Percentiles rank a stretch among this genome's conserved stretches.
Conservation (phyloP, 129 eudicot genomes). For the Chrysanthemum makinoi region DNA sequence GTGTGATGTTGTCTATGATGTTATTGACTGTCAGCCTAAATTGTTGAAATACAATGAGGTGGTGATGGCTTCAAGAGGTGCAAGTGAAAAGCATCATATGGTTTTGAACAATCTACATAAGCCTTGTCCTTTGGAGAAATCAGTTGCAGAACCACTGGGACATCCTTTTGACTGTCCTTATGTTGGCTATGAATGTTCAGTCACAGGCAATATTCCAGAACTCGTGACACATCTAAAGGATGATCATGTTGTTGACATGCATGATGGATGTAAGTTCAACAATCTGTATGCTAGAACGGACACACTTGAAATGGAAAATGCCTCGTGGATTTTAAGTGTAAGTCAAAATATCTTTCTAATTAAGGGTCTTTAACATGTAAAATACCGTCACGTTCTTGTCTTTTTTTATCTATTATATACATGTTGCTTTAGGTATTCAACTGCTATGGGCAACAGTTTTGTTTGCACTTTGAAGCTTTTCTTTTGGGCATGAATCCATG, state of each 20-base stretch:
- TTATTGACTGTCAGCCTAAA: too few relatives aligned
- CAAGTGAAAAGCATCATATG: not conserved
- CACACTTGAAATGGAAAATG: not conserved
- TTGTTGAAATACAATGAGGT: too few relatives aligned
- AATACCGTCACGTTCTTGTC: too few relatives aligned
- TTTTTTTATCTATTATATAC: too few relatives aligned
- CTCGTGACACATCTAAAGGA: not conserved
- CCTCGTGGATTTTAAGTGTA: not conserved
- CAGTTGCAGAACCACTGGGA: not conserved
- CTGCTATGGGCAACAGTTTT: not conserved
- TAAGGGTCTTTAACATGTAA: not conserved
- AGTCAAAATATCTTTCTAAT: not conserved
- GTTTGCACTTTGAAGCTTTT: slow-evolving; percentile 2
- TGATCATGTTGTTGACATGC: not conserved
- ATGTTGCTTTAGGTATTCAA: not conserved
- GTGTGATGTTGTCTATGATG: too few relatives aligned
- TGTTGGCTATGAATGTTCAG: not conserved
- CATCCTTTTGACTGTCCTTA: slow-evolving; percentile 1
- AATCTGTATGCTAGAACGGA: not conserved
- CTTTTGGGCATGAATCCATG: too few relatives aligned
- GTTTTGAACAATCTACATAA: slow-evolving; percentile 3
- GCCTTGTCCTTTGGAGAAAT: slow-evolving; percentile 15
- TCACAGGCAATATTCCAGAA: not conserved
- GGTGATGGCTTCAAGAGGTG: too few relatives aligned
- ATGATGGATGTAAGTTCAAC: not conserved